These are phyloP conservation scores for Westerdykella aurantiaca DNA, from an alignment of 2,329 filamentous ascomycete species.

Conservation along the genomic window DNA sequence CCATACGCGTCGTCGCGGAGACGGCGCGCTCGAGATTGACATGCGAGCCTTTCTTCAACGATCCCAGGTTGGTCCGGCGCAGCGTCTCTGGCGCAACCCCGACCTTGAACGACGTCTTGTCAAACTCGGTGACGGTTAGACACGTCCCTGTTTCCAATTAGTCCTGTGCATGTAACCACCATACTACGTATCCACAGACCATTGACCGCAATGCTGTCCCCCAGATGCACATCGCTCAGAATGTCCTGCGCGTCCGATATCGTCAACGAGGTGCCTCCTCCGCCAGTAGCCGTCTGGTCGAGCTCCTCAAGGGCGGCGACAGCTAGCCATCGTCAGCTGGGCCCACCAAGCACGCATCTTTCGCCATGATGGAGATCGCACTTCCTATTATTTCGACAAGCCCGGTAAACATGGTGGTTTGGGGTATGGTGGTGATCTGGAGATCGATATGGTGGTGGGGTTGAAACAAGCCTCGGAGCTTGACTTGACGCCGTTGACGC, in stretches of 20 bases:
- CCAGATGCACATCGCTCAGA: constrained; percentile 74
- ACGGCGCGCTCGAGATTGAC: constrained; percentile 96
- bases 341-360: constrained; percentile 7
- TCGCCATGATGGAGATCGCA: constrained; percentile 42
- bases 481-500: too few species aligned
- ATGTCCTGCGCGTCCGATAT: constrained; percentile 72
- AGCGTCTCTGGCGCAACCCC: constrained; percentile 94
- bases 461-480: constrained; percentile 2
- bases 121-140: constrained; percentile 79
- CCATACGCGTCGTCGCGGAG: constrained; percentile 87
- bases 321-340: constrained; percentile 50
- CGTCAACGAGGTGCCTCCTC: constrained; percentile 82
- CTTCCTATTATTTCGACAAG: constrained; percentile 65
- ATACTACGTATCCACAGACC: constrained; percentile 43
- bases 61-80: constrained; percentile 88
- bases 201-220: constrained; percentile 93
- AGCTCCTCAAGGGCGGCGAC: constrained; percentile 75
- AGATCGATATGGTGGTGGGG: constrained; percentile 12
- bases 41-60: constrained; percentile 56
- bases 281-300: constrained; percentile 64
- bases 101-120: constrained; percentile 67
- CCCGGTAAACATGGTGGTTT: constrained; percentile 78
- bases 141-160: constrained; percentile 58
- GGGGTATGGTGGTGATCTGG: neutral
- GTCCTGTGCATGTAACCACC: neutral